Conservation (phyloP, 306 rosid genomes). For the Neltuma alba region DNA sequence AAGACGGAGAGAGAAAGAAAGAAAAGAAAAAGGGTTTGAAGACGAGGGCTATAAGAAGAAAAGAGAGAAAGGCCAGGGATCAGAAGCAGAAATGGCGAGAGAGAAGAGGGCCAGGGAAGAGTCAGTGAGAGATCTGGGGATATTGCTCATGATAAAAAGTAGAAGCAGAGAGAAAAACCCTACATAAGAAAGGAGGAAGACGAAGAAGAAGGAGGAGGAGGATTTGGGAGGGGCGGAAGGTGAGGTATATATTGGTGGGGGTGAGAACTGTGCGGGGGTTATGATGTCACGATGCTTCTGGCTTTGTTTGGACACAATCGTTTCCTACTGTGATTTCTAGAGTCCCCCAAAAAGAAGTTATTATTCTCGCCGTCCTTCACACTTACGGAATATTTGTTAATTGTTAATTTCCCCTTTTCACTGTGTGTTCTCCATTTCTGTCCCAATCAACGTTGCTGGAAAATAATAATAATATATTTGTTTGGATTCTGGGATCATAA, state of each 20-base stretch:
- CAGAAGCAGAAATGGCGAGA: slow-evolving; percentile 82
- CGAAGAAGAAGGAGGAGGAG: slow-evolving; percentile 21
- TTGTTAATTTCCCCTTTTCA: background rate
- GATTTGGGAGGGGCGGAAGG: slow-evolving; percentile 26
- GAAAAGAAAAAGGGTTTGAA: background rate
- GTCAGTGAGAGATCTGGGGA: slow-evolving; percentile 84
- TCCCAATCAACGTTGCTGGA: background rate
- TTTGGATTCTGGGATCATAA: background rate
- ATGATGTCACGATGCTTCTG: slow-evolving; percentile 44
- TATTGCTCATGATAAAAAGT: slow-evolving; percentile 76
- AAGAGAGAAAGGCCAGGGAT: slow-evolving; percentile 90
- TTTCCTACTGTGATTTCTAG: too few relatives aligned
- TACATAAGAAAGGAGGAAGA: slow-evolving; percentile 35
- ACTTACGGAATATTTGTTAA: background rate
- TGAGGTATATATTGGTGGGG: slow-evolving; percentile 36
- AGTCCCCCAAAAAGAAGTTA: too few relatives aligned
- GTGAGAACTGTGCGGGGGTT: background rate
- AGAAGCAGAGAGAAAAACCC: slow-evolving; percentile 29
- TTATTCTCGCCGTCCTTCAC: slow-evolving; percentile 12
- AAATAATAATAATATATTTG: background rate
- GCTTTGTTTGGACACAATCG: slow-evolving; percentile 52
- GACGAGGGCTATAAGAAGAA: slow-evolving; percentile 54
- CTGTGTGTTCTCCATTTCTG: too few relatives aligned
- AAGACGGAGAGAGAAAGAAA: background rate
- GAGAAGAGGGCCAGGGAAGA: slow-evolving; percentile 70